These are phyloP conservation scores for Straminergon stramineum DNA, from an alignment of 225 moss, liverwort and hornwort species.

Conservation along the genomic window DNA sequence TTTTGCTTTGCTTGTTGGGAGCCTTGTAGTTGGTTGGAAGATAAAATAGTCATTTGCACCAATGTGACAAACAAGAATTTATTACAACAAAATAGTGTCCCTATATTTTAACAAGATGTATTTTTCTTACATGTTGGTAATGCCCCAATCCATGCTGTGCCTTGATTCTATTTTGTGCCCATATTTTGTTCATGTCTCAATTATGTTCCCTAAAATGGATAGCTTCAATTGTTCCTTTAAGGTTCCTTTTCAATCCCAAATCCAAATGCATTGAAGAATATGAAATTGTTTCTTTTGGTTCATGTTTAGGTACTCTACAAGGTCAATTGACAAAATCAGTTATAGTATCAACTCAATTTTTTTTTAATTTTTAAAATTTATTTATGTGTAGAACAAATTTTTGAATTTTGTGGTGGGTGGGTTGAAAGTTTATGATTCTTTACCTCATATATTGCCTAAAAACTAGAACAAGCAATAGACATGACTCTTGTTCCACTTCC, in stretches of 20 bases:
- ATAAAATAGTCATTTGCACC: background rate
- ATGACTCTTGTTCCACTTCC: background rate
- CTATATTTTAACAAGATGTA: too few relatives aligned
- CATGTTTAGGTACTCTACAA: background rate
- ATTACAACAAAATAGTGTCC: background rate
- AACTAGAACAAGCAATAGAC: too few relatives aligned
- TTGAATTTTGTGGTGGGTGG: too few relatives aligned
- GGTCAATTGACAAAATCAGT: background rate
- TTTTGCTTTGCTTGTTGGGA: background rate
- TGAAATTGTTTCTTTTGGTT: background rate
- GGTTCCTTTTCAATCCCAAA: background rate
- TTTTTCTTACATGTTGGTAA: background rate
- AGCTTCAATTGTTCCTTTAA: background rate
- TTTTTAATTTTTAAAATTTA: background rate
- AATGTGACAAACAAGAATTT: background rate
- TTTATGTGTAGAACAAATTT: background rate
- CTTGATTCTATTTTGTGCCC: background rate
- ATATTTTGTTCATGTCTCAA: background rate
- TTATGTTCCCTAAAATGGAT: background rate
- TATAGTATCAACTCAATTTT: background rate
- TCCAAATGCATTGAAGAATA: background rate
- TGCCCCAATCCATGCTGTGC: accelerated
- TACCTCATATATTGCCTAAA: background rate
- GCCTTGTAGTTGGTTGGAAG: background rate
- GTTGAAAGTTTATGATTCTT: background rate